Evolutionary conservation across 305 asterid genomes (phyloP).

Genomic region (Withania somnifera): DNA sequence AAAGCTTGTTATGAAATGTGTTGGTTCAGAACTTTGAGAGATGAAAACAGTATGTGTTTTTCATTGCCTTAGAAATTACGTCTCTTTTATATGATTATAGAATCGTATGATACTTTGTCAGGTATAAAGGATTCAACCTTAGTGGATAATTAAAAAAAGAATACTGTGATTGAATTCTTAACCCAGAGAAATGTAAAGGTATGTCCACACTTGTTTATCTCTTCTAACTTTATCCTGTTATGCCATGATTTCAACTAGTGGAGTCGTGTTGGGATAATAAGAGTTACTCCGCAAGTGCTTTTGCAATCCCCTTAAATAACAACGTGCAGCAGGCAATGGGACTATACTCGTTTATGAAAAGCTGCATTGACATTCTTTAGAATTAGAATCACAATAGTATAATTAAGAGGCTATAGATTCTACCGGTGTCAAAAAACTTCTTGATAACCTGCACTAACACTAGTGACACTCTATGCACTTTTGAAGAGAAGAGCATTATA

Average conservation of each 20-base stretch:
- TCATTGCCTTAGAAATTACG: not conserved
- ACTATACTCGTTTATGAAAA: too few relatives aligned
- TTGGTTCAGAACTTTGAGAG: not conserved
- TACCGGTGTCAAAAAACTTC: too few relatives aligned
- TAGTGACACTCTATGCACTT: too few relatives aligned
- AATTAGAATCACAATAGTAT: too few relatives aligned
- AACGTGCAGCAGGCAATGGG: too few relatives aligned
- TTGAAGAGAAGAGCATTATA: too few relatives aligned
- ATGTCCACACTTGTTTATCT: constrained; percentile 4
- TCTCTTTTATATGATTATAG: not conserved
- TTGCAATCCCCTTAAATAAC: too few relatives aligned
- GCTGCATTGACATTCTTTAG: too few relatives aligned
- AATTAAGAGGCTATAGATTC: too few relatives aligned
- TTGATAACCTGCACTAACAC: too few relatives aligned
- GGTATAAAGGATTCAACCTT: not conserved
- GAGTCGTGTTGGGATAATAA: not conserved
- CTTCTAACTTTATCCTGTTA: not conserved
- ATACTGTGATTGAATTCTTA: constrained; percentile 82
- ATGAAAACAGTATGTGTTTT: not conserved
- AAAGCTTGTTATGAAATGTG: not conserved
- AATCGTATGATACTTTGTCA: not conserved
- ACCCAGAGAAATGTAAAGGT: constrained; percentile 99
- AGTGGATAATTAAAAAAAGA: constrained; percentile 26
- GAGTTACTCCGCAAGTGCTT: not conserved
- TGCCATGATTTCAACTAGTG: not conserved